Base-by-base conservation (phyloP, 2,329 filamentous ascomycete genomes). In the Colletotrichum neosansevieriae region DNA sequence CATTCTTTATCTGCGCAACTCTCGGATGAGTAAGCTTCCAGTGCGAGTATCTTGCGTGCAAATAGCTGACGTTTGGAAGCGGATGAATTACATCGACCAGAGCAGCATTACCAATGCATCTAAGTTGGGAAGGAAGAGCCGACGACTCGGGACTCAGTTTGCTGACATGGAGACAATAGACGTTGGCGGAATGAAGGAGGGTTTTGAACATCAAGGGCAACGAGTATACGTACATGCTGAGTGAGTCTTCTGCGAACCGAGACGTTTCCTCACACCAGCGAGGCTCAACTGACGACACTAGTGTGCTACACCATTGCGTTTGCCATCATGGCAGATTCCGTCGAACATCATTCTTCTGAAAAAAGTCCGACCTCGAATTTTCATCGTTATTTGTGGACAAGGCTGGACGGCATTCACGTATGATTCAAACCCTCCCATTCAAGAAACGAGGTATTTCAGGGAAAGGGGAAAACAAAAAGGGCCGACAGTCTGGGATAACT, bases 341-440 rank as follows among this genome's bases (percentile, higher is more conserved):
- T 91, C 89, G n/a, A 92, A 92, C 74, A 79, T 91, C 63, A 78
- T 92, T 36, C 84, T 92, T 50, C 91, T 91, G 74, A 83, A 84
- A 9, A 83, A 84, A 9, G 79, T 89, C 63, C 82, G 86, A 2
- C 91, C 91, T 0, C 88, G 85, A 42, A 78, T 90, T 57, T 93
- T 92, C 73, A 83, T 92, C 36, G 87, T 90, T 0, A 77, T 83
- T 11, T 76, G 74, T 68, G 76, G 77, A 47, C 45, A 60, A 1
- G 62, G 56, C 7, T 60, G 62, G 56, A 60, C 62, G 2, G 62
- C 62, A 0, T 60, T 65, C 12, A 65, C 56, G 62, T 64, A 53
- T 3, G 62, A 12, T 6, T 36, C n/a, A 9, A 29, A 29, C 5
- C 12, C n/a, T 11, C 3, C 2, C 38, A 13, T 29, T 29, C 1